Percentiles rank a stretch among this genome's conserved stretches.
These are phyloP conservation scores for Fusarium begoniae DNA, from an alignment of 2,329 filamentous ascomycete species.

Conservation along the genomic window DNA sequence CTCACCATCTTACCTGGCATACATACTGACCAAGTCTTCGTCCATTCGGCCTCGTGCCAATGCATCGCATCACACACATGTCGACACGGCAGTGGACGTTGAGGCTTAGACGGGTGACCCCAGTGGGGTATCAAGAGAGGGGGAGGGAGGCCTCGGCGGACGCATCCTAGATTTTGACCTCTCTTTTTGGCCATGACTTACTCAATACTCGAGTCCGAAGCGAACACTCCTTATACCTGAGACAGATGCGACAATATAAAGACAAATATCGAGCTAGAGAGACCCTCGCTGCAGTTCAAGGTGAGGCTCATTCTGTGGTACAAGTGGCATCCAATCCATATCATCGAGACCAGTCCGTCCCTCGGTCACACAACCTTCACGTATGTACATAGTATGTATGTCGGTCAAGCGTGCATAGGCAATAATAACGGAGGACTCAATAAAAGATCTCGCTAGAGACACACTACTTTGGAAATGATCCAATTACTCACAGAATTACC, in stretches of 20 bases:
- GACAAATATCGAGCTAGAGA: not conserved
- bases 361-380: conserved; percentile 3
- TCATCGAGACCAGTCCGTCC: conserved; percentile 3
- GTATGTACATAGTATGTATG: not conserved
- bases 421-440: not conserved
- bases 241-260: not conserved
- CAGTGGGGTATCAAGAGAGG: conserved; percentile 31
- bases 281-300: not conserved
- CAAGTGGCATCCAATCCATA: conserved; percentile 1
- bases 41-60: conserved; percentile 18
- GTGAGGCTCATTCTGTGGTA: conserved; percentile 10
- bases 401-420: conserved; percentile 10
- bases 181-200: not conserved
- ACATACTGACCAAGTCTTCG: not conserved
- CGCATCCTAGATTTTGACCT: conserved; percentile 20
- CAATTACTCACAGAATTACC: conserved; percentile 10
- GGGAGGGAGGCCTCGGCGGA: conserved; percentile 33
- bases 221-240: not conserved
- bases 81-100: conserved; percentile 35
- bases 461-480: conserved; percentile 5
- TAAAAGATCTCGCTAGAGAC: conserved; percentile 18
- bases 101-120: conserved; percentile 34
- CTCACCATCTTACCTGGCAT: not conserved
- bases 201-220: not conserved
- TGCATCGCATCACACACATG: conserved; percentile 35